Evolutionary conservation across 176 grass and related monocot genomes (phyloP).

Genomic region (Rhipidocladum racemiflorum): DNA sequence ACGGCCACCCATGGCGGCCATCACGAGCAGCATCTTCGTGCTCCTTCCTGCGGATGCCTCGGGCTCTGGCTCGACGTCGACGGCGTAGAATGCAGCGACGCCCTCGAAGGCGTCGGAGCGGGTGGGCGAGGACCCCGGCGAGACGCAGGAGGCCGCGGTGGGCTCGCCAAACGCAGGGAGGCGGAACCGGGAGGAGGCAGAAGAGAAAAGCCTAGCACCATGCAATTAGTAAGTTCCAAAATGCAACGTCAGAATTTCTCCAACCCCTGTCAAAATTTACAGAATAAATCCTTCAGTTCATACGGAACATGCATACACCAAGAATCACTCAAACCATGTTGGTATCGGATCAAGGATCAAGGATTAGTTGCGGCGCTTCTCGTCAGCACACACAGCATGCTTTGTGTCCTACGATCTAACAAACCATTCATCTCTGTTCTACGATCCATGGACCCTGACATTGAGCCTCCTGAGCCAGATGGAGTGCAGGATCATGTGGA

Average conservation of each 20-base stretch:
- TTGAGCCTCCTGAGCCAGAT: conserved; percentile 90
- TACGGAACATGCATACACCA: background rate
- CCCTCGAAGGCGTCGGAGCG: conserved; percentile 43
- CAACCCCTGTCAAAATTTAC: conserved; percentile 4
- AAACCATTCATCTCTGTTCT: background rate
- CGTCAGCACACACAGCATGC: no score
- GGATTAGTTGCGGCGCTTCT: no score
- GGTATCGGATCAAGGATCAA: no score
- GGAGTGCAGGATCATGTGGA: conserved; percentile 85
- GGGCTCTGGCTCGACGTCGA: conserved; percentile 6
- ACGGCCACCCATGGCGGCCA: conserved; percentile 48
- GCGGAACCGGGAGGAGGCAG: conserved; percentile 19
- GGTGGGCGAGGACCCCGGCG: conserved; percentile 41
- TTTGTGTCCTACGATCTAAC: no score
- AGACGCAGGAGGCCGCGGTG: conserved; percentile 44
- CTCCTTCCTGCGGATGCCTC: conserved; percentile 43
- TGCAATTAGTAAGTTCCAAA: background rate
- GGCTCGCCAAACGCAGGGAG: conserved; percentile 41
- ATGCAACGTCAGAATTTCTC: background rate
- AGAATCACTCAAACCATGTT: background rate
- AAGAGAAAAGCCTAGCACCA: no score
- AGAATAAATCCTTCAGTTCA: background rate
- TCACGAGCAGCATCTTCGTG: conserved; percentile 55
- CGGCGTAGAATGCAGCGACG: conserved; percentile 21
- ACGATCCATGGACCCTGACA: background rate